Base-by-base conservation (phyloP, 1,139 yeast species). In the Blastobotrys illinoisensis region DNA sequence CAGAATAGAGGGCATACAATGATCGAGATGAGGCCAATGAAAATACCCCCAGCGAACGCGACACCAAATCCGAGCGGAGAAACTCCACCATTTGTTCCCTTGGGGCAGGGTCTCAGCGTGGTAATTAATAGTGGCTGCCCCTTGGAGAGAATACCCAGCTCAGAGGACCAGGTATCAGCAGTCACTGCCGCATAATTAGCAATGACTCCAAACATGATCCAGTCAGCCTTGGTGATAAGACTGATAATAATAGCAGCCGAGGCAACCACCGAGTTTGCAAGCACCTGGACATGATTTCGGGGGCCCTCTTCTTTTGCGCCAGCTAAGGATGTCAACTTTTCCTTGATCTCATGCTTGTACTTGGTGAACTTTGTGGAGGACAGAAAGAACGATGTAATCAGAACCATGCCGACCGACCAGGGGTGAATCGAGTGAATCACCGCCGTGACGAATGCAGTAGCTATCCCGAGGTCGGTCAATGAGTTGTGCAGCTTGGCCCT, bases 21-120 rank as follows among this genome's bases (percentile, higher is more conserved):
- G 26, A 67, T 55, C 3, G 74, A 55, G 5, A 76, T 52, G 0
- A 64, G 28, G 40, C 76, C 73, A 40, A 78, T 70, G 13, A 70
- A 57, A 2, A 67, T 62, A 1, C 79, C 74, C 0, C 80, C 81
- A 9, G 61, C 61, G 0, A 66, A 47, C 0, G 78, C 80, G 3
- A 75, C 75, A 1, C 64, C 48, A 18, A 77, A 56, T 0, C 81
- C 82, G 6, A 69, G 59, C 2, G 55, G 60, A 1, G 80, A 70
- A 1, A 78, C 72, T 11, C 79, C 81, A 7, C 81, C 81, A 60
- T 78, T 78, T 16, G 81, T 77, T 14, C 81, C 81, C 24, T 70
- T 72, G 1, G 81, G 81, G 47, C 79, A 78, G 3, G 67, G 67
- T 32, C 66, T 62, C 26, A 74, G 64, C 2, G 76, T 73, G n/a